Percentiles rank a stretch among this genome's conserved stretches.
These are phyloP conservation scores for Diaporthe citrichinensis DNA, from an alignment of 2,329 filamentous ascomycete species.

Conservation along the genomic window DNA sequence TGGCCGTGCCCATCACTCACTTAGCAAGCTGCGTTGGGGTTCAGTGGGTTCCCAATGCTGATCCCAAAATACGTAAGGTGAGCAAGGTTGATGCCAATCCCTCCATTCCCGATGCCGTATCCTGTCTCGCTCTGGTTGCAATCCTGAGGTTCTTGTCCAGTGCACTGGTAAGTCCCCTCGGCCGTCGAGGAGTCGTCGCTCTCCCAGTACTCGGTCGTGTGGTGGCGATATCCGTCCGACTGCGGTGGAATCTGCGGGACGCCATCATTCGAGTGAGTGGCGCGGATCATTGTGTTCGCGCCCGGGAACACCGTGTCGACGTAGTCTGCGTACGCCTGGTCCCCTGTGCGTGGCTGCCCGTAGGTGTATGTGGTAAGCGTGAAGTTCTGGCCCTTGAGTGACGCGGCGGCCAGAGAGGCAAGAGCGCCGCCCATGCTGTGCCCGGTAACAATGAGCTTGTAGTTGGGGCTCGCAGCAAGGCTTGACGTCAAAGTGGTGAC, in stretches of 20 bases:
- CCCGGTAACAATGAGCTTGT: constrained; percentile 56
- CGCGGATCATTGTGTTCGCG: constrained; percentile 53
- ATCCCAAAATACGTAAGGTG: constrained; percentile 35
- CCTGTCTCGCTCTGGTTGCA: constrained; percentile 27
- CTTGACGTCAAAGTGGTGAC: not conserved
- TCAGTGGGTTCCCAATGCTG: constrained; percentile 28
- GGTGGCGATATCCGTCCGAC: constrained; percentile 60
- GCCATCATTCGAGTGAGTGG: constrained; percentile 64
- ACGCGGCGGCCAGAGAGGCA: constrained; percentile 58
- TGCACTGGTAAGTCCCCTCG: constrained; percentile 8
- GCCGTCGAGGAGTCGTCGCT: constrained; percentile 3
- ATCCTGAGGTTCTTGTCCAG: constrained; percentile 27
- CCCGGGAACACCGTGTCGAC: constrained; percentile 47
- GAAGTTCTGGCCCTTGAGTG: constrained; percentile 50
- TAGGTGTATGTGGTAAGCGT: constrained; percentile 60
- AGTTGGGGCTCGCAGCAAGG: constrained; percentile 46
- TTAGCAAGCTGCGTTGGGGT: constrained; percentile 31
- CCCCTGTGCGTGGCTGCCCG: constrained; percentile 62
- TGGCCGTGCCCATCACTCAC: not conserved
- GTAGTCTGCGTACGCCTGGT: constrained; percentile 53
- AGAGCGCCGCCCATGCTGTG: constrained; percentile 64
- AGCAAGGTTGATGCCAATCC: constrained; percentile 26
- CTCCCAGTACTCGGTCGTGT: constrained; percentile 63
- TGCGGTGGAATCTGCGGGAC: constrained; percentile 63
- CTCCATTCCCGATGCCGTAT: constrained; percentile 13